phyloP scores from a whole-genome alignment of 176 grass and related monocot genomes.

The Rhipidocladum racemiflorum region DNA sequence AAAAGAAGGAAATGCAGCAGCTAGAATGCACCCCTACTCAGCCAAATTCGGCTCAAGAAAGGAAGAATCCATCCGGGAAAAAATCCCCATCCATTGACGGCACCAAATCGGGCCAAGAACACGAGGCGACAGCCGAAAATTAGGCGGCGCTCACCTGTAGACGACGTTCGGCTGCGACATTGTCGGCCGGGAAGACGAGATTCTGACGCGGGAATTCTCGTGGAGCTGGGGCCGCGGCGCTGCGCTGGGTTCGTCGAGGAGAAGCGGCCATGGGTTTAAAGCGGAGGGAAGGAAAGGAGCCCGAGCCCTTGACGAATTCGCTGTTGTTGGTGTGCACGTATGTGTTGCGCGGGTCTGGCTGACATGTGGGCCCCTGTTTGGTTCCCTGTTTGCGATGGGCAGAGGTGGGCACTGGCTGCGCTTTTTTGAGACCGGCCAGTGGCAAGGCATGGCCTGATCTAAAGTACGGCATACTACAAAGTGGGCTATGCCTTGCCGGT shows the following conservation, averaged over 20 bases:
- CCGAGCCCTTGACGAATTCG: not conserved
- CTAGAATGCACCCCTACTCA: too few species aligned
- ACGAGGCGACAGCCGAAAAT: not conserved
- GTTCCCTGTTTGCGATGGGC: too few species aligned
- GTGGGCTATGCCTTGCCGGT: too few species aligned
- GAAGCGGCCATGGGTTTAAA: not conserved
- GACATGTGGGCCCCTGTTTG: not conserved
- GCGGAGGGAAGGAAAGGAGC: not conserved
- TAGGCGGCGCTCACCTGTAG: not conserved
- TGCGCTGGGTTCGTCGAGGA: not conserved
- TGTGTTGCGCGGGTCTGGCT: not conserved
- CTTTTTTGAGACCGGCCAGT: too few species aligned
- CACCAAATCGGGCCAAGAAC: not conserved
- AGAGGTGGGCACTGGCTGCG: too few species aligned
- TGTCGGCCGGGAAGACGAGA: constrained; percentile 24
- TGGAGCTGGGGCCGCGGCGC: not conserved
- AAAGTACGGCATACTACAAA: too few species aligned
- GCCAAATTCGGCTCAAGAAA: not conserved
- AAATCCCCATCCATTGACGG: not conserved
- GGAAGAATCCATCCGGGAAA: not conserved
- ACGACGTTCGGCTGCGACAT: not conserved
- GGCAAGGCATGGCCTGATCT: too few species aligned
- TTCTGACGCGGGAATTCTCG: constrained; percentile 20
- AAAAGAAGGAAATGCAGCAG: not conserved
- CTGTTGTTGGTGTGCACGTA: not conserved